These are phyloP conservation scores for Coniochaeta pulveracea DNA, from an alignment of 2,329 filamentous ascomycete genomes.

Conservation along the genomic window DNA sequence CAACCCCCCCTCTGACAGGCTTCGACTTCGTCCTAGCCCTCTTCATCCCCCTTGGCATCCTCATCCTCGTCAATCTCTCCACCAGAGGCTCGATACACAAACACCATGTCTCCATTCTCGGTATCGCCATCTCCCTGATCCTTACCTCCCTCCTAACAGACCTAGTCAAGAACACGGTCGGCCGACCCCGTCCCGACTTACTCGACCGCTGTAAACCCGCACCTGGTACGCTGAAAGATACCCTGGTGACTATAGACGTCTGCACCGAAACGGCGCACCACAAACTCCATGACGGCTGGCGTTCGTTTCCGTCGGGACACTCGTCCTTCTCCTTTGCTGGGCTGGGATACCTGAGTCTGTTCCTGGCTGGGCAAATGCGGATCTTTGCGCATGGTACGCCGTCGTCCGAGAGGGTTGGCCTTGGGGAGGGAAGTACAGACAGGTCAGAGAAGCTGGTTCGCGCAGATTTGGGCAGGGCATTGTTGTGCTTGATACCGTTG, in stretches of 20 bases:
- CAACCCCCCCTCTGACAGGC: slow-evolving; percentile 21
- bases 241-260: slow-evolving; percentile 52
- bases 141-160: slow-evolving; percentile 80
- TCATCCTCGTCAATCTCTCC: slow-evolving; percentile 54
- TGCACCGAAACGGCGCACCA: slow-evolving; percentile 64
- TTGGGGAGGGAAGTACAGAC: slow-evolving; percentile 7
- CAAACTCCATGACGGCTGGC: slow-evolving; percentile 70
- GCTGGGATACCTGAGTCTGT: slow-evolving; percentile 62
- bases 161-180: slow-evolving; percentile 81
- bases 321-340: slow-evolving; percentile 70
- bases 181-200: slow-evolving; percentile 58
- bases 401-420: slow-evolving; percentile 9
- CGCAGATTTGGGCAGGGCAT: slow-evolving; percentile 41
- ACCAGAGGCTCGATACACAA: slow-evolving; percentile 60
- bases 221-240: slow-evolving; percentile 30
- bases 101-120: slow-evolving; percentile 74
- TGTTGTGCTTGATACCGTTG: slow-evolving; percentile 47
- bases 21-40: slow-evolving; percentile 75
- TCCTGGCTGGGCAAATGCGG: slow-evolving; percentile 55
- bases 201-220: slow-evolving; percentile 69
- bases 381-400: slow-evolving; percentile 35
- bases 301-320: slow-evolving; percentile 74
- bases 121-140: slow-evolving; percentile 65
- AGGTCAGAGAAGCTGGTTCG: slow-evolving; percentile 16
- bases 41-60: slow-evolving; percentile 54